phyloP scores from a whole-genome alignment of 805 yeast genomes.

The Saccharomycopsis malanga region DNA sequence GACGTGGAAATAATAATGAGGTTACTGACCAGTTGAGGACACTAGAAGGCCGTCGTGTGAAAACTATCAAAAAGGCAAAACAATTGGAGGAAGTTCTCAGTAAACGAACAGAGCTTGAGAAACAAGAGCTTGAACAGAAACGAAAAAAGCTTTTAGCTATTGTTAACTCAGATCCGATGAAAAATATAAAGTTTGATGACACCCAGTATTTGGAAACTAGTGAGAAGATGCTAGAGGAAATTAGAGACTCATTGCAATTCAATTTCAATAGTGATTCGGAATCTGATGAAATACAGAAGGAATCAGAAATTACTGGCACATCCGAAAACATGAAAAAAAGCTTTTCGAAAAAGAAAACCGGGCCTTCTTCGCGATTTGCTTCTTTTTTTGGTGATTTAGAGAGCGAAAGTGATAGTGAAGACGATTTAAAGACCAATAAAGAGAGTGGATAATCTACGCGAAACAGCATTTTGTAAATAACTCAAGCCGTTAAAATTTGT shows the following conservation, averaged over 20 bases:
- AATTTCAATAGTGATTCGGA: constrained; percentile 14
- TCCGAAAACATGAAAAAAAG: no score
- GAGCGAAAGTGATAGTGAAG: constrained; percentile 5
- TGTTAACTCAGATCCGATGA: constrained; percentile 27
- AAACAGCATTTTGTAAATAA: no score
- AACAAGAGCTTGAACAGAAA: constrained; percentile 29
- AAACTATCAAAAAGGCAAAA: constrained; percentile 30
- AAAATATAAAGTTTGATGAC: constrained; percentile 32
- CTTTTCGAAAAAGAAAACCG: constrained; percentile 13
- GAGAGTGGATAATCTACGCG: no score
- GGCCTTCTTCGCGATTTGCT: constrained; percentile 8
- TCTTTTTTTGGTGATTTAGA: constrained; percentile 3
- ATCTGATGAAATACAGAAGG: constrained; percentile 5
- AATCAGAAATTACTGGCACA: no score
- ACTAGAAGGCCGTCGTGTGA: constrained; percentile 36
- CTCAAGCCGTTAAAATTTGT: no score
- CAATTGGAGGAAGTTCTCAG: constrained; percentile 15
- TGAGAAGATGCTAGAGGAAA: constrained; percentile 33
- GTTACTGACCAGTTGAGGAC: constrained; percentile 32
- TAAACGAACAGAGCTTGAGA: constrained; percentile 21
- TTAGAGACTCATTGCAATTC: constrained; percentile 27
- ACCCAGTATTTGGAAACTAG: constrained; percentile 32
- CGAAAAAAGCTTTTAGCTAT: constrained; percentile 32
- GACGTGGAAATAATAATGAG: constrained; percentile 13
- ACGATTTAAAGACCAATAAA: neutral